Conservation (phyloP, 1,284 basidiomycete genomes). For the Apiotrichum akiyoshidainum region DNA sequence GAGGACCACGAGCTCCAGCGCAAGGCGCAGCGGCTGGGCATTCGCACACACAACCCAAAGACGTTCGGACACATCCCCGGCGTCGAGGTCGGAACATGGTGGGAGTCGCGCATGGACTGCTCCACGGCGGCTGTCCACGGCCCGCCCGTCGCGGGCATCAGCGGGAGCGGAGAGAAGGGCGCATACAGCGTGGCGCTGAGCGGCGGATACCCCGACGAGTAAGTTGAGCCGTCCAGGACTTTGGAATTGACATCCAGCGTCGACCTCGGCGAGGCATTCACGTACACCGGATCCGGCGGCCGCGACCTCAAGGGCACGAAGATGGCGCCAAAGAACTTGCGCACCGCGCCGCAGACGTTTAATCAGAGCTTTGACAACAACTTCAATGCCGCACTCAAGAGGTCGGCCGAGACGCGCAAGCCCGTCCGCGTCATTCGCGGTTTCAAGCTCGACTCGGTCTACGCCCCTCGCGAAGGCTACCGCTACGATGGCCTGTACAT, state of each 20-base stretch:
- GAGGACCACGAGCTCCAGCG: constrained; percentile 15
- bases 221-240: constrained; percentile 4
- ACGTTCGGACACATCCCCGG: constrained; percentile 40
- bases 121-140: constrained; percentile 42
- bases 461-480: constrained; percentile 42
- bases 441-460: constrained; percentile 46
- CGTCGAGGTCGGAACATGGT: constrained; percentile 39
- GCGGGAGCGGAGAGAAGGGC: constrained; percentile 36
- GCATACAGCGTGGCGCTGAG: constrained; percentile 50
- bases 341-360: constrained; percentile 51
- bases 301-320: constrained; percentile 47
- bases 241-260: constrained; percentile 20
- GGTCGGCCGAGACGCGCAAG: constrained; percentile 42
- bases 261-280: constrained; percentile 43
- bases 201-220: constrained; percentile 49
- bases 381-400: constrained; percentile 47
- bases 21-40: constrained; percentile 29
- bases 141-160: constrained; percentile 42
- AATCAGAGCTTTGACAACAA: constrained; percentile 49
- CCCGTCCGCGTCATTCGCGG: constrained; percentile 53
- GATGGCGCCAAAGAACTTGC: constrained; percentile 47
- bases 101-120: constrained; percentile 40
- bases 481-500: constrained; percentile 53
- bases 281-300: constrained; percentile 41
- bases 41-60: constrained; percentile 36